Percentiles rank a stretch among this genome's conserved stretches.
These are phyloP conservation scores for Neurospora sp. DNA, from an alignment of 495 filamentous ascomycete genomes.

Conservation along the genomic window DNA sequence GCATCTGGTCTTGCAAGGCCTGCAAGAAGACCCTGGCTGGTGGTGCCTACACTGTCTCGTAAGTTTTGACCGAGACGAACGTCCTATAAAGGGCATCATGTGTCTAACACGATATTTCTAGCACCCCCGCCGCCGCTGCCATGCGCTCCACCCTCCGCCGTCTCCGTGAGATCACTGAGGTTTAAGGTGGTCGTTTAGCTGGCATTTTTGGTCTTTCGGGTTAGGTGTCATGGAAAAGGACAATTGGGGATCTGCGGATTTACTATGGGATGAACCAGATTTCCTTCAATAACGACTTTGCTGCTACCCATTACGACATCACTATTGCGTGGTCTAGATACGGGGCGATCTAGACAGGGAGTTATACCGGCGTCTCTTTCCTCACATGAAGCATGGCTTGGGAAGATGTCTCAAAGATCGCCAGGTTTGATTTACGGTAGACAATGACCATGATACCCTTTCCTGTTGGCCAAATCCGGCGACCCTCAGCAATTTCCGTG, in stretches of 20 bases:
- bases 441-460: background rate
- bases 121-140: slow-evolving; percentile 90
- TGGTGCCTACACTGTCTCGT: slow-evolving; percentile 95
- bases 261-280: slow-evolving; percentile 27
- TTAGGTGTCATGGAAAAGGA: slow-evolving; percentile 33
- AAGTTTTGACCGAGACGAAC: too few species aligned
- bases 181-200: slow-evolving; percentile 43
- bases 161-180: slow-evolving; percentile 96
- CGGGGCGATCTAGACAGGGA: background rate
- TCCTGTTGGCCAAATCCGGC: background rate
- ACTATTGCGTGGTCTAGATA: slow-evolving; percentile 10
- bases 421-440: background rate
- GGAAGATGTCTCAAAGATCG: background rate
- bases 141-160: slow-evolving; percentile 95
- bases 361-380: background rate
- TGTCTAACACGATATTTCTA: slow-evolving; percentile 32
- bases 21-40: slow-evolving; percentile 94
- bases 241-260: slow-evolving; percentile 24
- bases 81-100: too few species aligned
- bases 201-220: slow-evolving; percentile 21
- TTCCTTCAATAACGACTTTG: slow-evolving; percentile 24
- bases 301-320: slow-evolving; percentile 12
- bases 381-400: background rate
- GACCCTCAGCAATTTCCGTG: background rate
- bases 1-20: slow-evolving; percentile 92